Evolutionary conservation across 805 yeast genomes (phyloP), one percentile per base, ranked within the genome.

Genomic region (Barnettozyma sp.): DNA sequence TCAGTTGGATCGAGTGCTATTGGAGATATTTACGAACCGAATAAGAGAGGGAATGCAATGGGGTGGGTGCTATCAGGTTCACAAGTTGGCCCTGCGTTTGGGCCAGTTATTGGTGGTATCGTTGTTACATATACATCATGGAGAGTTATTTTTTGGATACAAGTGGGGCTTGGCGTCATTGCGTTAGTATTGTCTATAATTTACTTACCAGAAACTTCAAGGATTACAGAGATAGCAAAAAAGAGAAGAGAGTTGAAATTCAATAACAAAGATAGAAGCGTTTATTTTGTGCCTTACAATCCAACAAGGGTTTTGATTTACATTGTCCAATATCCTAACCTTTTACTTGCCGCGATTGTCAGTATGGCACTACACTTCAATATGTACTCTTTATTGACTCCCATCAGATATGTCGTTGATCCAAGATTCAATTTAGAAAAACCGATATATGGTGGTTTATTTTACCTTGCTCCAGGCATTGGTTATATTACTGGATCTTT

Each of bases 391-490:
- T 44, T 73, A 14, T 51, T 72, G 35, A 74, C 80, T 0, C 81
- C 81, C 2, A 73, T 75, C 28, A 52, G 78, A 43, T 62, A 66
- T 29, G 74, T 74, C 8, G 64, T 75, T 35, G 73, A 73, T 45
- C 80, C 80, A 4, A 49, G 79, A 37, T 75, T 73, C 55, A 46
- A 66, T 27, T 52, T 75, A 21, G 59, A 58, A 0, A 46, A 63
- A 14, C 79, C 81, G 0, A 48, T 75, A 2, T 63, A 62, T 39
- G 71, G 76, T 26, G 67, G 76, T 0, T 51, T 75, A 15, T 73
- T 75, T 45, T 75, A 74, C 44, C 49, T 75, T 4, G 69, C 79
- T 4, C 78, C 80, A 0, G 80, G 79, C 1, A 11, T 54, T n/a
- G 82, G 82, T 0, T 72, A 70, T 43, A 30, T 73, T 2, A 23